A percentile compares a stretch with the other conserved stretches of the same genome.
Evolutionary conservation across 208 protist genomes (phyloP).

Genomic region (Novymonas esmeraldas): DNA sequence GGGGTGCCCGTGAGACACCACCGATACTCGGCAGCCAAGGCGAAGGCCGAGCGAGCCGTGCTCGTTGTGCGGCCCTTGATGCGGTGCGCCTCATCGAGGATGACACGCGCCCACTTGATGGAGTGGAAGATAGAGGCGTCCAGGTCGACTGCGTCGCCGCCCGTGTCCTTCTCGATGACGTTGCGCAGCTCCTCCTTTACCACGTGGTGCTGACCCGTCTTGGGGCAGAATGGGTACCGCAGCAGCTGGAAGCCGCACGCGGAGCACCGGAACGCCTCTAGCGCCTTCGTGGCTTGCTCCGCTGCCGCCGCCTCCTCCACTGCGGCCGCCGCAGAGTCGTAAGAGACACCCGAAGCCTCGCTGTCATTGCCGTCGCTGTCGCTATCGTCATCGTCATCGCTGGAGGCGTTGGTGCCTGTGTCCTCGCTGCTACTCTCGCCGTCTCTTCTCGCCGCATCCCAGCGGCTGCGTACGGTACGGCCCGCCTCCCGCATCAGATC

Average conservation of each 20-base stretch:
- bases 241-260: constrained; percentile 78
- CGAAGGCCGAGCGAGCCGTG: constrained; percentile 86
- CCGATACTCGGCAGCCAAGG: constrained; percentile 71
- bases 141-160: constrained; percentile 75
- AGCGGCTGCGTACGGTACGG: constrained; percentile 83
- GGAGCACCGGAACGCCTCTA: constrained; percentile 60
- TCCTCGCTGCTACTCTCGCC: constrained; percentile 25
- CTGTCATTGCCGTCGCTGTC: constrained; percentile 9
- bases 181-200: constrained; percentile 57
- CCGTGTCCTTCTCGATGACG: constrained; percentile 81
- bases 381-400: constrained; percentile 20
- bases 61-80: constrained; percentile 91
- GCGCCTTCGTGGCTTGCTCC: constrained; percentile 26
- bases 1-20: constrained; percentile 96
- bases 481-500: constrained; percentile 90
- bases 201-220: constrained; percentile 84
- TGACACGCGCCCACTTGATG: constrained; percentile 87
- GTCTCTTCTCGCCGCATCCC: constrained; percentile 47
- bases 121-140: constrained; percentile 76
- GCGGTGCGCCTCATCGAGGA: constrained; percentile 94
- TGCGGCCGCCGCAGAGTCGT: constrained; percentile 40
- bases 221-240: constrained; percentile 87
- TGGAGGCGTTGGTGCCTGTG: too few species aligned
- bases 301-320: constrained; percentile 34
- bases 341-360: constrained; percentile 12